These are phyloP conservation scores for Aspergillus tubingensis DNA, from an alignment of 2,329 filamentous ascomycete species.

Conservation along the genomic window DNA sequence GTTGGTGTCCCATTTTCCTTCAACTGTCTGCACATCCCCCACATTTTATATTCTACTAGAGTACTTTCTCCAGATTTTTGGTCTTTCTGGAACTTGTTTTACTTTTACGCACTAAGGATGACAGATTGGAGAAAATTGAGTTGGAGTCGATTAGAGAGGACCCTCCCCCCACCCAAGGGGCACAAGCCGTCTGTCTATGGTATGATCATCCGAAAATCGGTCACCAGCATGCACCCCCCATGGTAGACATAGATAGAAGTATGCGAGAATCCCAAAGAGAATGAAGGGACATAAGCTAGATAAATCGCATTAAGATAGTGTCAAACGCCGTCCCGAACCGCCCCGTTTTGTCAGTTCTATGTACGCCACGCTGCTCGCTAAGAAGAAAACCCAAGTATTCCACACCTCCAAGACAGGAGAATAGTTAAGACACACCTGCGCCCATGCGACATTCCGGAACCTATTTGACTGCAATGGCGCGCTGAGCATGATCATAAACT, in stretches of 20 bases:
- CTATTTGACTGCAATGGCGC: neutral
- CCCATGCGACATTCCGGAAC: neutral
- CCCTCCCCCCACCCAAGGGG: neutral
- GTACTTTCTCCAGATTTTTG: neutral
- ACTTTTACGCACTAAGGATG: neutral
- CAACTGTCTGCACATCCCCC: neutral
- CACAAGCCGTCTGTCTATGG: neutral
- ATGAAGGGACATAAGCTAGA: conserved; percentile 4
- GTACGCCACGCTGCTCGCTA: conserved; percentile 34
- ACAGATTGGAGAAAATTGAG: neutral
- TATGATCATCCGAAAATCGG: neutral
- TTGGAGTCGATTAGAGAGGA: neutral
- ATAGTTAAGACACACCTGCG: neutral
- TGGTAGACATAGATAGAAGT: conserved; percentile 11
- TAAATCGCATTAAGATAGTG: neutral
- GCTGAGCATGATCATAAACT: neutral
- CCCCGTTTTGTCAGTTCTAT: conserved; percentile 12
- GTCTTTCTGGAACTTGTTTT: neutral
- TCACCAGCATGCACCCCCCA: neutral
- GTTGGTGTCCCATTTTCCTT: neutral
- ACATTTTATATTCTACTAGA: neutral
- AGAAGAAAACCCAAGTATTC: conserved; percentile 6
- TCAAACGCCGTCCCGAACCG: conserved; percentile 13
- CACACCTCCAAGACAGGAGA: neutral
- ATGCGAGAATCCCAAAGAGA: neutral